Conservation (phyloP, 257 asterid genomes). For the Plantago major region DNA sequence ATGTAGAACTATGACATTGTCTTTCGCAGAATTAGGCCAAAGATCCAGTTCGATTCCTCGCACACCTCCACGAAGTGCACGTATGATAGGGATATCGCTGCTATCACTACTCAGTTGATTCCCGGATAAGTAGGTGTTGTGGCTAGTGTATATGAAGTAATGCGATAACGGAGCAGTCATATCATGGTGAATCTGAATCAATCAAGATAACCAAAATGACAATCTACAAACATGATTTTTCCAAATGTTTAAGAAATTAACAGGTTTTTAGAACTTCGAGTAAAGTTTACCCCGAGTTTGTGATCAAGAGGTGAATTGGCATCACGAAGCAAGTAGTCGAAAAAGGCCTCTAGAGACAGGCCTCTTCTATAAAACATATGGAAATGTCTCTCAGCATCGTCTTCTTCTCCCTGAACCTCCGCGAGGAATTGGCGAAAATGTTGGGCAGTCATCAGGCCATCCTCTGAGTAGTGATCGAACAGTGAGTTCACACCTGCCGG, state of each 20-base stretch:
- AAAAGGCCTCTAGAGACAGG: conserved; percentile 38
- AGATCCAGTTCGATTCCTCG: conserved; percentile 63
- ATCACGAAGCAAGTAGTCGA: conserved; percentile 44
- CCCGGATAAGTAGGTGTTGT: conserved; percentile 61
- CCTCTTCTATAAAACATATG: conserved; percentile 40
- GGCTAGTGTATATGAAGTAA: conserved; percentile 67
- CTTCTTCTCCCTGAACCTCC: conserved; percentile 40
- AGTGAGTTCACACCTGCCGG: conserved; percentile 48
- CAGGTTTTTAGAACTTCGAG: no score
- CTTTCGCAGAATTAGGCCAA: conserved; percentile 59
- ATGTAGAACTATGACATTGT: conserved; percentile 53
- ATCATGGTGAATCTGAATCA: conserved; percentile 66
- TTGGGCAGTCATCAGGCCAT: conserved; percentile 44
- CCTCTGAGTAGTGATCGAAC: conserved; percentile 42
- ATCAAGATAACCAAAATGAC: neutral
- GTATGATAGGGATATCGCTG: conserved; percentile 55
- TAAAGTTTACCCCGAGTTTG: conserved; percentile 34
- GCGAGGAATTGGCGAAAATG: conserved; percentile 45
- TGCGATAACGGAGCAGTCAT: conserved; percentile 63
- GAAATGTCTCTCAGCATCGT: conserved; percentile 32
- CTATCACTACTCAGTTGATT: conserved; percentile 66
- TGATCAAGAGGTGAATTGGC: conserved; percentile 37
- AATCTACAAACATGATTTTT: no score
- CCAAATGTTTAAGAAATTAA: neutral
- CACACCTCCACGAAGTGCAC: conserved; percentile 54